Conservation (phyloP, 176 grass and related monocot species). For the Thalia dealbata region DNA sequence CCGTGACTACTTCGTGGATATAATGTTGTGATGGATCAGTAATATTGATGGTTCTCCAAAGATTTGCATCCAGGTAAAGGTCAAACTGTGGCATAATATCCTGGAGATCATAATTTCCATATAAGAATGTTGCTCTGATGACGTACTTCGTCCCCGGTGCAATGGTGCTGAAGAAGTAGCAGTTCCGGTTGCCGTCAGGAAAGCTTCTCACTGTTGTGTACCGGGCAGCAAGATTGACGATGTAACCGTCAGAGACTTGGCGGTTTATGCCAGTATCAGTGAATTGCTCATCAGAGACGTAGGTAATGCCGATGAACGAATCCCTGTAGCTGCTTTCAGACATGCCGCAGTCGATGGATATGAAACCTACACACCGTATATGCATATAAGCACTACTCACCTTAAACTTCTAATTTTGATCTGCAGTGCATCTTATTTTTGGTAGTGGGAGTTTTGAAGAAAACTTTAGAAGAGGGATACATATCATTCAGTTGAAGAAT, state of each 20-base stretch:
- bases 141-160: conserved; percentile 1
- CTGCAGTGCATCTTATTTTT: too few relatives aligned
- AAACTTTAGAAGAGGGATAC: too few relatives aligned
- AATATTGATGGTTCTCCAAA: conserved; percentile 9
- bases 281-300: conserved; percentile 1
- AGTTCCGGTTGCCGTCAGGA: conserved; percentile 23
- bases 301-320: background rate
- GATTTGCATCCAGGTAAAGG: conserved; percentile 29
- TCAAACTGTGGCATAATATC: conserved; percentile 17
- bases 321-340: background rate
- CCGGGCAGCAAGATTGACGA: background rate
- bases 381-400: too few relatives aligned
- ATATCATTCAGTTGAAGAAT: too few relatives aligned
- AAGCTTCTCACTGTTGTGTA: conserved; percentile 16
- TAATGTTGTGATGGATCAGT: background rate
- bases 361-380: conserved; percentile 4
- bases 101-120: conserved; percentile 22
- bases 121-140: conserved; percentile 1
- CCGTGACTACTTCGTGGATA: background rate
- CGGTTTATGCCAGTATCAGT: background rate
- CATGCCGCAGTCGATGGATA: conserved; percentile 13
- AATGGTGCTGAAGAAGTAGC: conserved; percentile 20
- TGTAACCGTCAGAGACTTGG: background rate
- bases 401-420: too few relatives aligned
- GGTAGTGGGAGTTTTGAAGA: too few relatives aligned